phyloP scores from a whole-genome alignment of 2,329 filamentous ascomycete species.

The Penicillium sp. region DNA sequence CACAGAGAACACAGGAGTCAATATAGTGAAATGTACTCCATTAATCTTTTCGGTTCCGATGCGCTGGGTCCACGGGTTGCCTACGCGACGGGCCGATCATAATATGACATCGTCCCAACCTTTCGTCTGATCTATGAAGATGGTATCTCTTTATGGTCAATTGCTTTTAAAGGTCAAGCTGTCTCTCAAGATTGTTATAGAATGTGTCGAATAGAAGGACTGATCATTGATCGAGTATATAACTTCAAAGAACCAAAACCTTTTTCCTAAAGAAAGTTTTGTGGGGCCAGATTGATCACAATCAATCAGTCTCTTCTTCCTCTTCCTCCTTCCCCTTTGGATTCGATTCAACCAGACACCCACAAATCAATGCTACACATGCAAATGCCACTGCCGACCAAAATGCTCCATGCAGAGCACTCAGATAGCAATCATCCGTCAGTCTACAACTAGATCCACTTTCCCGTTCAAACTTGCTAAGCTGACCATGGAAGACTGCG shows the following conservation, averaged over 20 bases:
- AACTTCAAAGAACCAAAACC: background rate
- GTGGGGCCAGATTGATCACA: background rate
- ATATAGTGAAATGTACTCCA: no score
- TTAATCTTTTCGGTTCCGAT: no score
- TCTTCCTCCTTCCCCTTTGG: background rate
- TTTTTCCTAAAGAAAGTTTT: background rate
- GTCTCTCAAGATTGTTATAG: no score
- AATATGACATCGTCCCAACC: background rate
- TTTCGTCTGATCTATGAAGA: background rate
- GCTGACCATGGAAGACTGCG: slow-evolving; percentile 5
- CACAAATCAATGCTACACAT: slow-evolving; percentile 4
- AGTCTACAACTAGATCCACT: background rate
- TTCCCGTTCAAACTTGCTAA: background rate
- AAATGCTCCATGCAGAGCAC: slow-evolving; percentile 10
- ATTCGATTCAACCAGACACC: slow-evolving; percentile 4
- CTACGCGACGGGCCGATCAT: background rate
- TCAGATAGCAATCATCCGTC: slow-evolving; percentile 8
- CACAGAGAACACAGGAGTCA: background rate
- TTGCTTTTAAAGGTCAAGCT: no score
- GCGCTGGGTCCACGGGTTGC: background rate
- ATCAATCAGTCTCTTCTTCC: background rate
- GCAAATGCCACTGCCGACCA: slow-evolving; percentile 6
- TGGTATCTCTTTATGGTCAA: no score
- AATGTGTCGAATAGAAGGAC: background rate
- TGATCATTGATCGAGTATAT: background rate